Base-by-base conservation (phyloP, 2,329 filamentous ascomycete species). In the Alternaria longipes region DNA sequence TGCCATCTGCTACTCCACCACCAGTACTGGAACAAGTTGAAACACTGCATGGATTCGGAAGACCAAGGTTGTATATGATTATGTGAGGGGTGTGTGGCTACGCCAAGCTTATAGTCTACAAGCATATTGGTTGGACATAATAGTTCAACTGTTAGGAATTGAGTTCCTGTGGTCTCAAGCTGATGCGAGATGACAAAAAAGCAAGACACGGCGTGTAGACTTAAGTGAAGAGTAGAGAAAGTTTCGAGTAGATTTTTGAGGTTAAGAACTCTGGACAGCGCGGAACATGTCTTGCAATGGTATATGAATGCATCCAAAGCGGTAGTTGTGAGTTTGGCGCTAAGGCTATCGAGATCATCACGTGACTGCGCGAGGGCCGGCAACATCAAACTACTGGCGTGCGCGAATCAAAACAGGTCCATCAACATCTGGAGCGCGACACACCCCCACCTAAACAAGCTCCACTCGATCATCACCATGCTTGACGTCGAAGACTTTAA, bases 401-500 rank as follows among this genome's bases (percentile, higher is more conserved):
- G 50, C 50, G 54, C 56, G 56, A 44, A 54, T 50, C 47, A 63
- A 63, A 64, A 64, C 64, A 65, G 63, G 56, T 63, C 38, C 59
- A 32, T 28, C 54, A 50, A 47, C 57, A 46, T 56, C 56, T 57
- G 41, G 58, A 54, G 61, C 57, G 60, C 56, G 53, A 36, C 20
- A 24, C 49, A 59, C 45, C 63, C 47, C 30, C 24, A 44, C 36
- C 36, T 30, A 41, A 51, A 28, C 16, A 54, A 46, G 26, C 28
- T 14, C 7, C 28, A 24, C 26, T 38, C 46, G 53, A 5, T 28
- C 40, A 16, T 54, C 20, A 47, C 59, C 41, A 90, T 90, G 85
- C 82, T 89, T 44, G 84, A 90, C 71, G 89, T 89, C 76, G 84
- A 86, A 24, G 84, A 90, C 36, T 92, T 92, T 62, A 84, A 90